phyloP scores from a whole-genome alignment of 495 filamentous ascomycete genomes.

The Aspergillus sclerotioniger region DNA sequence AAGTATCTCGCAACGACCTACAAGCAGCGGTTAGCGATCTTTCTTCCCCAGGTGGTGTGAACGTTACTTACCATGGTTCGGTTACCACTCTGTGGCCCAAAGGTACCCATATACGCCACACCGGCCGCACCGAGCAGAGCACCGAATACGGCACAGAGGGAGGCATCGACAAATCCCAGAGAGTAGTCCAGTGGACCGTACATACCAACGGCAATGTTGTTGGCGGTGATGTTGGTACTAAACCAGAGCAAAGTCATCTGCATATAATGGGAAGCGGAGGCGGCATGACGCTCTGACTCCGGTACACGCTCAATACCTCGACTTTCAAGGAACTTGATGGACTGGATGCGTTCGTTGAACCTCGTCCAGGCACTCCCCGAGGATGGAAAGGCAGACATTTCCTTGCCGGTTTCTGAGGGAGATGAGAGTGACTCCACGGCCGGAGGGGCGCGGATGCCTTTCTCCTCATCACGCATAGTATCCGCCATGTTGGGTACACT shows the following conservation, averaged over 20 bases:
- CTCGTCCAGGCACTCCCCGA: not conserved
- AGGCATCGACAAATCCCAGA: slow-evolving; percentile 8
- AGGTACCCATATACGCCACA: slow-evolving; percentile 16
- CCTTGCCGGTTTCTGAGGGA: not conserved
- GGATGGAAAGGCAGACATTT: not conserved
- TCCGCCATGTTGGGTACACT: slow-evolving; percentile 1
- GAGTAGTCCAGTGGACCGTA: slow-evolving; percentile 12
- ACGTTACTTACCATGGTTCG: slow-evolving; percentile 26
- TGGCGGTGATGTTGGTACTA: slow-evolving; percentile 12
- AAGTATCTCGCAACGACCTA: slow-evolving; percentile 63
- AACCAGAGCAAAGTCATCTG: slow-evolving; percentile 13
- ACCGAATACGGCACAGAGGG: slow-evolving; percentile 9
- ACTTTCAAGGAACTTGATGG: slow-evolving; percentile 2
- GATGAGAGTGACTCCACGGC: not conserved
- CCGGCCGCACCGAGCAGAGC: slow-evolving; percentile 9
- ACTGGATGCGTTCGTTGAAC: not conserved
- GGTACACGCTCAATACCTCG: slow-evolving; percentile 11
- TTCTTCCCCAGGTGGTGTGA: slow-evolving; percentile 63
- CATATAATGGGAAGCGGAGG: slow-evolving; percentile 2
- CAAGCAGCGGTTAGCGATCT: slow-evolving; percentile 56
- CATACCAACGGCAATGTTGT: slow-evolving; percentile 17
- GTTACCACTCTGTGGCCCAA: slow-evolving; percentile 15
- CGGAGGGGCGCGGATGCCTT: not conserved
- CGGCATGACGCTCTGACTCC: slow-evolving; percentile 3
- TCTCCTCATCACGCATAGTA: not conserved